Percentiles rank a stretch among this genome's conserved stretches.
These are phyloP conservation scores for Paramecium primaurelia DNA, from an alignment of 73 alveolate genomes.

Conservation along the genomic window DNA sequence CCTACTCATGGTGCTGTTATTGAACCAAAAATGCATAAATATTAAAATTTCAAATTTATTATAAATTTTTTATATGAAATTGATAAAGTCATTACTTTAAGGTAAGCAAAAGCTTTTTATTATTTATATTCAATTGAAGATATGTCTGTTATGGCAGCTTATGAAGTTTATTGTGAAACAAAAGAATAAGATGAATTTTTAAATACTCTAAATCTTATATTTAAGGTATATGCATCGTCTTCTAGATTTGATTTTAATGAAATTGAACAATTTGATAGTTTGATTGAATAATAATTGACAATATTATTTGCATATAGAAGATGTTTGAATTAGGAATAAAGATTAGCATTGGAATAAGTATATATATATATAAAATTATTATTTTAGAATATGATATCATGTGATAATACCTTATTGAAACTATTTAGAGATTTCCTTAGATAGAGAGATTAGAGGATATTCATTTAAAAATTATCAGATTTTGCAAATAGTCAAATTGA, in stretches of 20 bases:
- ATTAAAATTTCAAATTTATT: slow-evolving; percentile 1
- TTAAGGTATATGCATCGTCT: background rate
- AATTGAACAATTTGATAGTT: slow-evolving; percentile 5
- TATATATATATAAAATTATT: background rate
- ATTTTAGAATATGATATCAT: background rate
- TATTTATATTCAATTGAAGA: slow-evolving; percentile 36
- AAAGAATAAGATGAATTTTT: slow-evolving; percentile 38
- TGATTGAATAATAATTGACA: background rate
- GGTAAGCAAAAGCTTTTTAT: background rate
- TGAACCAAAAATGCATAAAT: slow-evolving; percentile 35
- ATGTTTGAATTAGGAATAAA: background rate
- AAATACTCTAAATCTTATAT: background rate
- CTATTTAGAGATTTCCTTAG: slow-evolving; percentile 13
- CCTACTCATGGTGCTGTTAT: slow-evolving; percentile 12
- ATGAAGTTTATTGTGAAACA: slow-evolving; percentile 43
- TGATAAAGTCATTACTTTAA: slow-evolving; percentile 16
- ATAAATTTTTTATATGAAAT: background rate
- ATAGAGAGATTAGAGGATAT: background rate
- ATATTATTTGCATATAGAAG: slow-evolving; percentile 33
- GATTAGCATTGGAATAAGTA: background rate
- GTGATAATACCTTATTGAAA: slow-evolving; percentile 18
- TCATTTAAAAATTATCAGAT: background rate
- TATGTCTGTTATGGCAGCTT: slow-evolving; percentile 39
- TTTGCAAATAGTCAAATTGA: slow-evolving; percentile 23
- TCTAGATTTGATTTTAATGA: background rate